Conservation (phyloP, 1,284 basidiomycete species). For the Ceratobasidium theobromae region DNA sequence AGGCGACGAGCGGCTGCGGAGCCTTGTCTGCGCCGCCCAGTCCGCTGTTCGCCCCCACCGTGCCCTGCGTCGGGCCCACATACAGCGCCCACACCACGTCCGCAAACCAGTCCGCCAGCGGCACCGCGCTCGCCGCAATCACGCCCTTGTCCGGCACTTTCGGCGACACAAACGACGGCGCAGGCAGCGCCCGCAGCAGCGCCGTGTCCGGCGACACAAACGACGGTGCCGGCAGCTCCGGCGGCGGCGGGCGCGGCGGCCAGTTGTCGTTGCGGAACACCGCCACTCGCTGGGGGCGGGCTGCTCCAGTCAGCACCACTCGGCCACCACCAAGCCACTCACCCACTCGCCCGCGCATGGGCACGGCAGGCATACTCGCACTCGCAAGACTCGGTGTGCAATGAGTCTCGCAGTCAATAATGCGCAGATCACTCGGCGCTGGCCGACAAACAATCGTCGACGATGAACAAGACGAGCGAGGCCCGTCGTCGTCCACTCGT, state of each 20-base stretch:
- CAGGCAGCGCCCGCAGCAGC: constrained; percentile 3
- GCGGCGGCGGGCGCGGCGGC: constrained; percentile 19
- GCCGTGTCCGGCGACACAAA: constrained; percentile 5
- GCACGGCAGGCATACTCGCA: constrained; percentile 13
- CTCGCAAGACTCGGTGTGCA: constrained; percentile 18
- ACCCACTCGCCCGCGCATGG: constrained; percentile 8
- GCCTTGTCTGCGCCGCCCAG: constrained; percentile 29
- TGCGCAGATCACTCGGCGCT: constrained; percentile 32
- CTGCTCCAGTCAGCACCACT: not conserved
- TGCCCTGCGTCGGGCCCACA: constrained; percentile 8
- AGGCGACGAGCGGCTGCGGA: constrained; percentile 23
- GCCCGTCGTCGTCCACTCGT: constrained; percentile 26
- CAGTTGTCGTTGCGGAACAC: constrained; percentile 30
- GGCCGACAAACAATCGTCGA: constrained; percentile 26
- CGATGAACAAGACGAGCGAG: constrained; percentile 1
- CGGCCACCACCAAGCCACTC: not conserved
- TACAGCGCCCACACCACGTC: constrained; percentile 33
- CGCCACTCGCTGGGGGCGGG: constrained; percentile 17
- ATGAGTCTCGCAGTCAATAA: constrained; percentile 19
- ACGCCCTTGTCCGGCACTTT: constrained; percentile 24
- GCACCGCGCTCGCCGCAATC: constrained; percentile 34
- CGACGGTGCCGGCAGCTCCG: constrained; percentile 12
- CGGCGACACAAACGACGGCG: constrained; percentile 14
- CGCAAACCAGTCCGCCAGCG: constrained; percentile 35
- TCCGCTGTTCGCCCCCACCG: not conserved